These are phyloP conservation scores for Starmerella powellii DNA, from an alignment of 805 yeast species.

Conservation along the genomic window DNA sequence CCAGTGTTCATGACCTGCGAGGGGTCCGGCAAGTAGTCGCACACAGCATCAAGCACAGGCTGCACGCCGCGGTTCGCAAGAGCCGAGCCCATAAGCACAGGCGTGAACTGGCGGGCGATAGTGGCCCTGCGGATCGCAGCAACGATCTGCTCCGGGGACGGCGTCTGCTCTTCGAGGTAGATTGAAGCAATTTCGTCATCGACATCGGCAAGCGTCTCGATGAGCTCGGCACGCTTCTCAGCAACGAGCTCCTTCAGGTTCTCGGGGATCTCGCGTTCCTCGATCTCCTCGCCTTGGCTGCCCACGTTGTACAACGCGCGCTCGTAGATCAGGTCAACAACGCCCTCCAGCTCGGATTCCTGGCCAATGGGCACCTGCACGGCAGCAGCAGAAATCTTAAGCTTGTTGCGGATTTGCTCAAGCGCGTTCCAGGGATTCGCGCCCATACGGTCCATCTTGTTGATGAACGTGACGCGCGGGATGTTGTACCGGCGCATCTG, in stretches of 20 bases:
- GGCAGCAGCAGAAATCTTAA: conserved; percentile 92
- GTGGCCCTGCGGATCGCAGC: conserved; percentile 89
- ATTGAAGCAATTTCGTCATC: conserved; percentile 96
- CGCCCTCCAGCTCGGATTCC: conserved; percentile 75
- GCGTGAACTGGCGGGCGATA: conserved; percentile 89
- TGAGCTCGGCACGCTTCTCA: conserved; percentile 73
- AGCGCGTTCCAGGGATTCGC: conserved; percentile 93
- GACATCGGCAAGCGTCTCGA: conserved; percentile 94
- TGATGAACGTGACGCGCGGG: conserved; percentile 90
- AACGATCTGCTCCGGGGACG: conserved; percentile 70
- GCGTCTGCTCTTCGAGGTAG: conserved; percentile 79
- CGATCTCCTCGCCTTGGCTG: conserved; percentile 72
- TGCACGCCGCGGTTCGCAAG: conserved; percentile 93
- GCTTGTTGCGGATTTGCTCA: conserved; percentile 75
- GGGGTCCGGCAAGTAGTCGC: conserved; percentile 92
- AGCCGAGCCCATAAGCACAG: conserved; percentile 99
- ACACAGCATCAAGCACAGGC: conserved; percentile 89
- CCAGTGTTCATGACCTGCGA: conserved; percentile 86
- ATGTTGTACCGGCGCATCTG: conserved; percentile 98
- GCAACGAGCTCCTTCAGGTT: conserved; percentile 72
- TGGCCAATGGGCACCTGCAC: conserved; percentile 96
- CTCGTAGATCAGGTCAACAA: conserved; percentile 79
- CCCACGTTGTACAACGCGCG: conserved; percentile 72
- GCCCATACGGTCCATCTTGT: conserved; percentile 99
- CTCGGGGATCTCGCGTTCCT: conserved; percentile 57